Base-by-base conservation (phyloP, 352 stramenopile species). In the Blastocystis sp. region DNA sequence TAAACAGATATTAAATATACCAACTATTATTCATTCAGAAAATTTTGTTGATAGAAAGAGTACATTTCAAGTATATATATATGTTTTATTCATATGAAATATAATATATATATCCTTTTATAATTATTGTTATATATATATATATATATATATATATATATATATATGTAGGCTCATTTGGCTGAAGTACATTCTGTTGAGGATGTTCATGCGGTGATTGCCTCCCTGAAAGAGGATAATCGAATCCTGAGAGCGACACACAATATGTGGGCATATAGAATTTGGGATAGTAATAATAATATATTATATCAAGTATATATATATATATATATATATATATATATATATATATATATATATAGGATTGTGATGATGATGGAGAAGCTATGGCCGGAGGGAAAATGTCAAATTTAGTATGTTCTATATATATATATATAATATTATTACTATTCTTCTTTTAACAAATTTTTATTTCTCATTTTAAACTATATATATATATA, bases 241-340 rank as follows among this genome's bases (percentile, higher is more conserved):
- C 48, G 54, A 28, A 48, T 62, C n/a, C 52, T 18, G 40, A 72
- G 58, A 13, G 68, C 68, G 1, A 73, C 68, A 2, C 68, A 73
- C 45, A 73, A 73, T 58, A 73, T 73, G 54, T 55, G 66, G 13
- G 68, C 68, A 2, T 73, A 73, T 34, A 43, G 68, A 7, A 72
- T 72, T 16, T 40, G 59, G 31, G 41, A 46, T 21, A 28, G 56
- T 67, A 6, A 42, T 33, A 23, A 40, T 18, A 18, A 49, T 23
- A 27, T 65, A 16, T 65, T 42, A 45, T 39, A 13, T 18, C 13
- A 39, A 39, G 33, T 13, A 18, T 39, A 18, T 18, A 18, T 13
- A 13, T 13, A 13, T 18, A 13, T 39, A 18, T 13, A 13, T 13
- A 18, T 13, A 13, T 39, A 13, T 18, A 13, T 39, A 13, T 18